Evolutionary conservation across 768 basidiomycete species (phyloP), one percentile per base, ranked within the genome.

Genomic region (Clavaria fumosa): DNA sequence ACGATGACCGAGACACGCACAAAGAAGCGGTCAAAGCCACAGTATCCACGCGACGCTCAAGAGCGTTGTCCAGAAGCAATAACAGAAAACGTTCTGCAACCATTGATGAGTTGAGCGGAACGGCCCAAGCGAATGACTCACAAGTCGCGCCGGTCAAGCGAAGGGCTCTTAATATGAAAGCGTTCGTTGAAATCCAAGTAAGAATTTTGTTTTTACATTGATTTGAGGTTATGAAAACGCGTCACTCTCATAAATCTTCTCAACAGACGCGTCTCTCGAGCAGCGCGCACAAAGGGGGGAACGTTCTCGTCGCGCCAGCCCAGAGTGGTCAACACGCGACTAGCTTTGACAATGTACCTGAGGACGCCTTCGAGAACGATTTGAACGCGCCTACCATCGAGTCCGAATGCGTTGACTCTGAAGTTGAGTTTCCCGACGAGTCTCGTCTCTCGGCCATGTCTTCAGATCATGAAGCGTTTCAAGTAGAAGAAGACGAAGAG

Each of bases 401-500:
- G 40, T 72, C 67, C 12, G 67, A 66, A 21, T 66, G 61, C 38
- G 71, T 66, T 50, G 74, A 64, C 19, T 80, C 79, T 27, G 77
- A 78, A 39, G 80, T 76, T 44, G 58, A 42, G 3, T 64, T 65
- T 18, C 51, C 51, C 10, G 42, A 45, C 19, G 42, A 43, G 2
- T 39, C 33, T 37, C 33, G 2, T 43, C 46, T 2, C 36, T n/a
- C 40, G 17, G 50, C 45, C 34, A 50, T 48, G 22, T 50, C 53
- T 32, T 51, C 34, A 15, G 44, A 47, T 23, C 46, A 46, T 9
- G 42, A 45, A 38, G 37, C 41, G 23, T 31, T 35, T 39, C 15
- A 14, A 1, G 19, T 10, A 7, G 46, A 50, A 14, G 54, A 57
- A 31, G 64, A 64, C 28, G 69, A 72, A 43, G 62, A 59, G 33